Base-by-base conservation (phyloP, 169 alveolate genomes). In the Perkinsus marinus region DNA sequence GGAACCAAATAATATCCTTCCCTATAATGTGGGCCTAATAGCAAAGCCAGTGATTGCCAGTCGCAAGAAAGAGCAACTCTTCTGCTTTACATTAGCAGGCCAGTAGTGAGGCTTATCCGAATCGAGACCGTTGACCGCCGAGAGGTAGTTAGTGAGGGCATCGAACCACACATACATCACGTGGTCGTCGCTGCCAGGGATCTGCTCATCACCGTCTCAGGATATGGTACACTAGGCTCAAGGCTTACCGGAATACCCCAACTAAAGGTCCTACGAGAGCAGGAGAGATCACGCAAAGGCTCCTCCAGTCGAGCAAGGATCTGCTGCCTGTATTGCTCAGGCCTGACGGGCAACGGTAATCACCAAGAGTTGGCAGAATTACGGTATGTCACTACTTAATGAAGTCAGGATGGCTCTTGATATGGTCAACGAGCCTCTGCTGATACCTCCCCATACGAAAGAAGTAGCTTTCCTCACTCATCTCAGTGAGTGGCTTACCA, bases 81-180 rank as follows among this genome's bases (percentile, higher is more conserved):
- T 68, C 95, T 91, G n/a, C n/a, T 92, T 94, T 95, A 93, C 95
- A 92, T 93, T 92, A 39, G 97, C 95, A 37, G 97, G 96, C 94
- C 96, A 93, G 90, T 39, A 95, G 39, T 16, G 79, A 5, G 79
- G 7, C 79, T 57, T 57, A 7, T 57, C 94, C 94, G 90, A 13
- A 90, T 90, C 47, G 89, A 68, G 30, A 92, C 94, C n/a, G 92
- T 91, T 39, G 93, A 47, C 39, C 39, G 96, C 97, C 57, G 97
- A 92, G 92, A 95, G 46, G 92, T 98, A 98, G 94, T 96, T 96
- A 57, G 97, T 93, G 91, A 98, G 92, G 16, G 99, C 99, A 92
- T 98, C 99, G 94, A 96, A 97, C 99, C 99, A 98, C 30, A 98
- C 99, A 94, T 98, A 98, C 99, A 98, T 98, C 39, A 98, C 98